These are phyloP conservation scores for Breynia disticha DNA, from an alignment of 441 rosid genomes.

Conservation along the genomic window DNA sequence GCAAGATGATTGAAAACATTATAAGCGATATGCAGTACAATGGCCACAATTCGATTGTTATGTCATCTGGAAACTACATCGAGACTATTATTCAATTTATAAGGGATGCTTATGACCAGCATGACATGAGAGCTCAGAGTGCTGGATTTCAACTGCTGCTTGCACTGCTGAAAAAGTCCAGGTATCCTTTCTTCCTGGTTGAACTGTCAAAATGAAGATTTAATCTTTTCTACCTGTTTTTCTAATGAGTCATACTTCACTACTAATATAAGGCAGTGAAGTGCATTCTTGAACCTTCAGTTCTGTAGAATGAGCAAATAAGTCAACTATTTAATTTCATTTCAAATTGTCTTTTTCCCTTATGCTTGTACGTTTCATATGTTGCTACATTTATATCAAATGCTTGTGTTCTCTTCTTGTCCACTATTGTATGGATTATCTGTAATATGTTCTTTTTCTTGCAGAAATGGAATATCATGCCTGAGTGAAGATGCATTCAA, in stretches of 20 bases:
- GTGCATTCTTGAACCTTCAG: no score
- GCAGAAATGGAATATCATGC: constrained; percentile 36
- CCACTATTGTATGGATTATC: neutral
- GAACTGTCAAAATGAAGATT: constrained; percentile 3
- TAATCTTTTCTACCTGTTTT: neutral
- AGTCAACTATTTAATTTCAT: neutral
- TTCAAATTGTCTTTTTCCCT: neutral
- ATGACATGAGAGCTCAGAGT: constrained; percentile 39
- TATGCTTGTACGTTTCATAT: constrained; percentile 5
- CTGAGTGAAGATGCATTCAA: constrained; percentile 36
- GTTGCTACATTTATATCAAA: no score
- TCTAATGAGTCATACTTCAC: neutral
- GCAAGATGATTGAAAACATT: constrained; percentile 23
- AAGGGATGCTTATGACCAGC: constrained; percentile 38
- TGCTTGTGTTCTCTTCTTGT: neutral
- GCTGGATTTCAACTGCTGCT: constrained; percentile 42
- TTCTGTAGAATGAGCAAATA: neutral
- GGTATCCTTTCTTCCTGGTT: constrained; percentile 25
- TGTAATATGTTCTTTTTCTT: constrained; percentile 12
- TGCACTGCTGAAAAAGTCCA: constrained; percentile 32
- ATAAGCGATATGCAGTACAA: constrained; percentile 10
- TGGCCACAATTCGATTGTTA: constrained; percentile 25
- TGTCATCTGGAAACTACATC: constrained; percentile 41
- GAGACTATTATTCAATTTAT: constrained; percentile 41
- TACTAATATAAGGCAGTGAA: no score